Conservation (phyloP, 2,329 filamentous ascomycete species). For the Trichoderma afroharzianum region DNA sequence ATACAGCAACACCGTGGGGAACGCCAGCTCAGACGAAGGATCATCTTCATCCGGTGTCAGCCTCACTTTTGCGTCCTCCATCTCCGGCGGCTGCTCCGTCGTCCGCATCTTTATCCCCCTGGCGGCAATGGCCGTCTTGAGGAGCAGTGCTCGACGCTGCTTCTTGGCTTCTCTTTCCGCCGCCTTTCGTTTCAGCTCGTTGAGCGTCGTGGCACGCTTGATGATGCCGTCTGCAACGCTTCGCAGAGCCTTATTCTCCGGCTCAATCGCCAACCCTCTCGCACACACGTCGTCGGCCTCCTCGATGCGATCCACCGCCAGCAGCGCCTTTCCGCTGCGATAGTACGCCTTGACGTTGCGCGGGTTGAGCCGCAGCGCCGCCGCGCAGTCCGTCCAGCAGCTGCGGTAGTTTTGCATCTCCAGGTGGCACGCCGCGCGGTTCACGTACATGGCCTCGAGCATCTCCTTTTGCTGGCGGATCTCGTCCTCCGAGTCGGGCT, state of each 20-base stretch:
- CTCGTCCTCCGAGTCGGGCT: constrained; percentile 49
- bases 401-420: constrained; percentile 84
- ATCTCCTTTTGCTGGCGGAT: constrained; percentile 57
- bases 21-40: constrained; percentile 64
- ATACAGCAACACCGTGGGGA: constrained; percentile 83
- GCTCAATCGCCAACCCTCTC: constrained; percentile 70
- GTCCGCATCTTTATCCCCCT: constrained; percentile 65
- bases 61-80: constrained; percentile 74
- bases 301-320: constrained; percentile 70
- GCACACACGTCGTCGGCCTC: constrained; percentile 80
- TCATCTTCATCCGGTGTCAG: constrained; percentile 72
- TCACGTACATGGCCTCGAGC: constrained; percentile 76
- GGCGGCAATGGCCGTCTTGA: constrained; percentile 63
- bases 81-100: constrained; percentile 72
- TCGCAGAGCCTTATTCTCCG: constrained; percentile 63
- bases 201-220: constrained; percentile 52
- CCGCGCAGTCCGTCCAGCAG: constrained; percentile 79
- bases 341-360: constrained; percentile 88
- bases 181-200: constrained; percentile 54
- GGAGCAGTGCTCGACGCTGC: constrained; percentile 54
- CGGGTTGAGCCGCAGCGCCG: constrained; percentile 73
- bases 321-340: constrained; percentile 72
- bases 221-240: constrained; percentile 61
- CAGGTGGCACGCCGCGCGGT: constrained; percentile 86
- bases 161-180: constrained; percentile 52